Evolutionary conservation across 108 stramenopile species (phyloP).

Genomic region (Cyclotella baltica): DNA sequence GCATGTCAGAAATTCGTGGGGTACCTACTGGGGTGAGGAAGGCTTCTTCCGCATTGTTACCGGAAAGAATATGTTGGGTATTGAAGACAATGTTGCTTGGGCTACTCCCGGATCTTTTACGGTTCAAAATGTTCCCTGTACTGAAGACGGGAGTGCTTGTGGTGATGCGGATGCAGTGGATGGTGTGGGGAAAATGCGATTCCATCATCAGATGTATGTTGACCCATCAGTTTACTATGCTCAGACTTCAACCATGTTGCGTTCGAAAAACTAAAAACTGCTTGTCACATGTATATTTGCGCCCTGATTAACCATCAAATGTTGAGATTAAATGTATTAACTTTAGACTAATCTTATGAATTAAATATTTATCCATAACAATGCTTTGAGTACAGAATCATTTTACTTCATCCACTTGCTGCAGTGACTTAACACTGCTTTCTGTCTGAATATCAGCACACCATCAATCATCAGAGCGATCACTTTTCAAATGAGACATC

Average conservation of each 20-base stretch:
- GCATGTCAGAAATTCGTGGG: conserved; percentile 90
- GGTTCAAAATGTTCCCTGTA: conserved; percentile 23
- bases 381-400: no score
- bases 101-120: conserved; percentile 66
- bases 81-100: conserved; percentile 84
- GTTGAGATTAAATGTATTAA: background rate
- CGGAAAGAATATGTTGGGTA: conserved; percentile 85
- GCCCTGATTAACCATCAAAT: background rate
- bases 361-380: no score
- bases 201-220: conserved; percentile 33
- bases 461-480: background rate
- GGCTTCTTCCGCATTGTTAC: conserved; percentile 74
- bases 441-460: background rate
- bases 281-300: background rate
- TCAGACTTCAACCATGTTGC: background rate
- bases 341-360: no score
- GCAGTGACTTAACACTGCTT: conserved; percentile 1
- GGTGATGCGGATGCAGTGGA: conserved; percentile 22
- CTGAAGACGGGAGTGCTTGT: conserved; percentile 63
- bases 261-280: background rate
- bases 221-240: conserved; percentile 29
- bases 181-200: conserved; percentile 7
- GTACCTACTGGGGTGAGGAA: conserved; percentile 54
- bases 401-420: conserved; percentile 26
- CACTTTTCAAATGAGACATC: conserved; percentile 1